These are phyloP conservation scores for Senna siamea DNA, from an alignment of 306 rosid species.

Conservation along the genomic window DNA sequence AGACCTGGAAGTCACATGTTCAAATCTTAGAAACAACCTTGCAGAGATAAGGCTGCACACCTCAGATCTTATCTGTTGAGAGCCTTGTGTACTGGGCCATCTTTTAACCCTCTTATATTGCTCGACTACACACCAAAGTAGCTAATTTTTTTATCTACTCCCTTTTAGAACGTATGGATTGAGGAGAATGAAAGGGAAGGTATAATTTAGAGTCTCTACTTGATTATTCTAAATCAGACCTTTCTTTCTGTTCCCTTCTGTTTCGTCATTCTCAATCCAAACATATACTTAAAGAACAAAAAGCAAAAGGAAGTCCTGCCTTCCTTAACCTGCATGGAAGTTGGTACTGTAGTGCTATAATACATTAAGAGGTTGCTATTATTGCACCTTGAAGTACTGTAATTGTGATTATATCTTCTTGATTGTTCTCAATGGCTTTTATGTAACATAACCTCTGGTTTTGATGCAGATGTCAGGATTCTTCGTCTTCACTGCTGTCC, in stretches of 20 bases:
- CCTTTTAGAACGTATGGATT: not conserved
- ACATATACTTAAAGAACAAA: not conserved
- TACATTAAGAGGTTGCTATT: slow-evolving; percentile 3
- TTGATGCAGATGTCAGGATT: slow-evolving; percentile 93
- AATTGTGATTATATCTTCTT: slow-evolving; percentile 7
- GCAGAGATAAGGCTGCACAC: no score
- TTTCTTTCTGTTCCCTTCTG: no score
- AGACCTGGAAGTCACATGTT: no score
- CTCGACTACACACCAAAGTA: no score
- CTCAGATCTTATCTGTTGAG: no score
- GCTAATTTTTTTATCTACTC: not conserved
- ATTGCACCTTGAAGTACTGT: not conserved
- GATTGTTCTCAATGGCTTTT: not conserved
- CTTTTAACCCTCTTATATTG: no score
- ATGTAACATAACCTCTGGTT: slow-evolving; percentile 28
- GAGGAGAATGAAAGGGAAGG: not conserved
- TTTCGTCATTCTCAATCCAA: not conserved
- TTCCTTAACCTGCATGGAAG: slow-evolving; percentile 1
- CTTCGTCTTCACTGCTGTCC: slow-evolving; percentile 77
- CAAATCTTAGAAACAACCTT: no score
- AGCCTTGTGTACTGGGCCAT: no score
- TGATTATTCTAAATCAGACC: no score
- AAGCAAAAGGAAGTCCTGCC: not conserved
- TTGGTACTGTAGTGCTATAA: not conserved
- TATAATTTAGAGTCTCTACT: no score